A percentile compares a stretch with the other conserved stretches of the same genome.
Evolutionary conservation across 805 yeast species (phyloP).

Genomic region (Candida chauliodis): DNA sequence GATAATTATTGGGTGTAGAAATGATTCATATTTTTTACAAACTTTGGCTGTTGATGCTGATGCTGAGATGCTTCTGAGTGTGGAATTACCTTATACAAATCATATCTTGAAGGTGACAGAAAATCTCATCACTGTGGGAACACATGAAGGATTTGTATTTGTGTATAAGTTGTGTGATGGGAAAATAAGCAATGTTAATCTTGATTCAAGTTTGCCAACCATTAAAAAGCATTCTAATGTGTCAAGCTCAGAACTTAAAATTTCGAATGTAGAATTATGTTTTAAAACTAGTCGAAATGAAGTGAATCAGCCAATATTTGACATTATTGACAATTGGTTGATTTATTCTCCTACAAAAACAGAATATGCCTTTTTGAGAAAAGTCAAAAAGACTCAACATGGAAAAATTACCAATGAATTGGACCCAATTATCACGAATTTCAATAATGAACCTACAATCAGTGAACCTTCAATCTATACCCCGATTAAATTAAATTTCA

Average conservation of each 20-base stretch:
- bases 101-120: slow-evolving; percentile 17
- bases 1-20: background rate
- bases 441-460: background rate
- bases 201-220: slow-evolving; percentile 14
- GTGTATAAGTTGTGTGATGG: slow-evolving; percentile 11
- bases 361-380: slow-evolving; percentile 30
- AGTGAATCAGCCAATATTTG: slow-evolving; percentile 43
- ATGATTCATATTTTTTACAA: background rate
- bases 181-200: slow-evolving; percentile 14
- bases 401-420: slow-evolving; percentile 5
- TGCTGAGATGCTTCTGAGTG: background rate
- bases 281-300: slow-evolving; percentile 27
- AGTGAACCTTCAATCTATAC: slow-evolving; percentile 24
- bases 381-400: slow-evolving; percentile 9
- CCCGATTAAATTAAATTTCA: slow-evolving; percentile 44
- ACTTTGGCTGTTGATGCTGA: background rate
- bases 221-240: slow-evolving; percentile 23
- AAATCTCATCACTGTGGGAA: slow-evolving; percentile 19
- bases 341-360: slow-evolving; percentile 41
- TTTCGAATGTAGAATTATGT: slow-evolving; percentile 19
- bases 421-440: slow-evolving; percentile 12
- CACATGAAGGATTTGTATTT: slow-evolving; percentile 20
- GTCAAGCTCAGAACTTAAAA: slow-evolving; percentile 10
- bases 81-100: background rate
- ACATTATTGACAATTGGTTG: slow-evolving; percentile 48